Conservation (phyloP, 2,329 filamentous ascomycete genomes). For the Colletotrichum sp. region DNA sequence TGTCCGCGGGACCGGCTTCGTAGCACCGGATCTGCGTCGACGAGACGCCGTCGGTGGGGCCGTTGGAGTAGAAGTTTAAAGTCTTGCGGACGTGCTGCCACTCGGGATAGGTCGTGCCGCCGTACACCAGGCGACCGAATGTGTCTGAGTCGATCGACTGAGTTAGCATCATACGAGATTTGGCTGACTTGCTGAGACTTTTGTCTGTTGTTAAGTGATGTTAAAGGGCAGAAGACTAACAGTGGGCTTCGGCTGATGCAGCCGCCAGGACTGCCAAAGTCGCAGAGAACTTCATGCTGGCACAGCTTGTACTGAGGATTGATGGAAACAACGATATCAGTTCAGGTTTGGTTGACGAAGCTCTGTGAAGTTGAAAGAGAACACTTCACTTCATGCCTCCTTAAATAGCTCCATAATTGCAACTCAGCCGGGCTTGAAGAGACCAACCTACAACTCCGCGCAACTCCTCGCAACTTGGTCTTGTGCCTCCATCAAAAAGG, state of each 20-base stretch:
- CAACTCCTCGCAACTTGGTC: neutral
- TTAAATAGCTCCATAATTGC: neutral
- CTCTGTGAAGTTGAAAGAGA: neutral
- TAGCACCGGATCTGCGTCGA: conserved; percentile 38
- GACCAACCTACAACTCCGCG: neutral
- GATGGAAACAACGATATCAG: neutral
- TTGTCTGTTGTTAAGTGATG: neutral
- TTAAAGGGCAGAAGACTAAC: neutral
- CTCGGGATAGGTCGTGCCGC: conserved; percentile 23
- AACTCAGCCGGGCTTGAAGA: neutral
- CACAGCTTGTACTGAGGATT: neutral
- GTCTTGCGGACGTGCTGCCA: conserved; percentile 37
- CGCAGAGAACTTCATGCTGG: neutral
- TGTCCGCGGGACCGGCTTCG: conserved; percentile 23
- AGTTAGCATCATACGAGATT: neutral
- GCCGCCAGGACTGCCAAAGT: neutral
- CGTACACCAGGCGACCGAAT: conserved; percentile 11
- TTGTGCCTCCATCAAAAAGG: neutral
- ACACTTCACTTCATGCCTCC: neutral
- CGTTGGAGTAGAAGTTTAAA: conserved; percentile 37
- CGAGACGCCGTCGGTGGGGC: conserved; percentile 33
- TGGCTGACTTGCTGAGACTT: neutral
- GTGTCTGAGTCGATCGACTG: neutral
- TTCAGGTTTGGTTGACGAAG: neutral
- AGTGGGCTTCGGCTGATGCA: conserved; percentile 1